Base-by-base conservation (phyloP, 768 basidiomycete genomes). In the Atractiella rhizophila region DNA sequence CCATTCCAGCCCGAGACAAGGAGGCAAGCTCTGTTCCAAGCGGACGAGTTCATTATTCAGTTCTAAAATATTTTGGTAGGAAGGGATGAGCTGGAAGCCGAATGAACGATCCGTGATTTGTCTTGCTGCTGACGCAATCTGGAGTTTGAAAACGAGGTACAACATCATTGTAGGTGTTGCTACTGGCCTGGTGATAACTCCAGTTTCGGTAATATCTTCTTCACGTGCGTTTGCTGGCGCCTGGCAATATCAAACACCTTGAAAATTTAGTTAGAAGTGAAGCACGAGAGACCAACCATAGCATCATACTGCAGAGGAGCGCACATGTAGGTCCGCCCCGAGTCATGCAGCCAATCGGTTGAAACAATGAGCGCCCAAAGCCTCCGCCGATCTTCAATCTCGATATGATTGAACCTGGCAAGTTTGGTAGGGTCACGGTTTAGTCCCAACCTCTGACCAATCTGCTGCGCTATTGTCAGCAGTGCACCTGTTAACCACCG, bases 291-390 rank as follows among this genome's bases (percentile, higher is more conserved):
- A 1, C 37, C 4, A 16, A 39, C 37, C 4, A 32, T 21, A 3
- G 44, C 43, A 39, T 50, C 49, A 42, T 35, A 40, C 7, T 45
- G 37, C 1, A 40, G 15, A 4, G 43, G n/a, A 1, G 33, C 23
- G 43, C 42, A 36, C 4, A 18, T 12, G 20, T 41, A 42, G 24
- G 30, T 30, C 2, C 49, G 43, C 2, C 31, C 35, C 0, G 36
- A n/a, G 2, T 30, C 9, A 18, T 39, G 44, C 41, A 47, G 35
- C 43, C 43, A 39, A 39, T 50, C 49, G 41, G 36, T 18, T 1
- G 30, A 37, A 24, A 47, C 10, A 20, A 50, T 34, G 23, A 45
- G 28, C n/a, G 35, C 35, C 49, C 49, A 50, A 0, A 50, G 26
- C 0, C 40, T 30, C 5, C 49, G 46, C 8, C 46, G 43, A 16